phyloP scores from a whole-genome alignment of 495 filamentous ascomycete species.

The Neurospora terricola region DNA sequence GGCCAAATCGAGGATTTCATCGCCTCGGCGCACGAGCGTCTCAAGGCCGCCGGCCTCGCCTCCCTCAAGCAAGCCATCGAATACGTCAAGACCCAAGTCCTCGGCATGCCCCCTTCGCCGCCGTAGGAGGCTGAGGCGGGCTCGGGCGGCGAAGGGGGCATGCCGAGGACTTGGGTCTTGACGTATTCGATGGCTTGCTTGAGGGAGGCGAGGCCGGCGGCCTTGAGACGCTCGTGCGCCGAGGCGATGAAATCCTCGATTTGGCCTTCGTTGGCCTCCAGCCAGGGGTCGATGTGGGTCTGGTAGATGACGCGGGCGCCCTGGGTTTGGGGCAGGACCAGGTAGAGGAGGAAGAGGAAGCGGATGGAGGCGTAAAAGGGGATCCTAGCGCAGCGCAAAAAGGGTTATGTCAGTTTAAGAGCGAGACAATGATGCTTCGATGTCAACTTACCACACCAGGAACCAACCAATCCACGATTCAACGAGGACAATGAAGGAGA shows the following conservation, averaged over 20 bases:
- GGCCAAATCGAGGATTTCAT: conserved; percentile 88
- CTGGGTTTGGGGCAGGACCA: conserved; percentile 93
- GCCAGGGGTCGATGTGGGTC: conserved; percentile 76
- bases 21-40: conserved; percentile 66
- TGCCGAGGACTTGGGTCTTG: conserved; percentile 62
- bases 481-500: conserved; percentile 68
- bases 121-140: conserved; percentile 28
- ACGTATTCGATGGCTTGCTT: conserved; percentile 67
- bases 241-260: conserved; percentile 86
- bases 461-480: conserved; percentile 85
- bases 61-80: conserved; percentile 77
- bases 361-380: conserved; percentile 94
- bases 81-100: conserved; percentile 57
- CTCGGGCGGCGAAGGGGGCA: conserved; percentile 39
- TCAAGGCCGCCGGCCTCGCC: conserved; percentile 64
- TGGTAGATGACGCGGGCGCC: conserved; percentile 80
- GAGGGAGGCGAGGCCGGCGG: conserved; percentile 71
- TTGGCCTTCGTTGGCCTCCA: conserved; percentile 73
- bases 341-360: conserved; percentile 79
- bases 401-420: too few relatives aligned
- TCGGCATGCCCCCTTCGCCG: conserved; percentile 53
- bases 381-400: conserved; percentile 41
- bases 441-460: conserved; percentile 55
- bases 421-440: neutral
- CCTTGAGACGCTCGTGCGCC: conserved; percentile 68